Conservation (phyloP, 75 land plant genomes). For the Cryptomeria japonica region DNA sequence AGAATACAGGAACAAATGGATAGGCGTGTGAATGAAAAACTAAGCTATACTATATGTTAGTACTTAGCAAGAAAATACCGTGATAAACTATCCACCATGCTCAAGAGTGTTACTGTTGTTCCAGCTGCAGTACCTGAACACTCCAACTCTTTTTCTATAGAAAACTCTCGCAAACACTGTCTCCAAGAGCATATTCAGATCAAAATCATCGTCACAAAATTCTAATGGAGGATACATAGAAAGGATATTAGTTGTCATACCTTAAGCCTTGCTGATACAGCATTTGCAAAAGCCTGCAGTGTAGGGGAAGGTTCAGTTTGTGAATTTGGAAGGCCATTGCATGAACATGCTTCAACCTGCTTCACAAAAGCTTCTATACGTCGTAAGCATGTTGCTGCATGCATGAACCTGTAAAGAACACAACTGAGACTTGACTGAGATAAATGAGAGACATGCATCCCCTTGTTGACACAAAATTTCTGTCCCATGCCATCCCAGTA, state of each 20-base stretch:
- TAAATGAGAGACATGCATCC: slow-evolving; percentile 71
- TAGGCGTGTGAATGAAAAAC: neutral
- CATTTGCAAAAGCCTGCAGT: slow-evolving; percentile 77
- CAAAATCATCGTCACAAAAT: neutral
- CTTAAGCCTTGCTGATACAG: slow-evolving; percentile 67
- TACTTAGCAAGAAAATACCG: slow-evolving; percentile 37
- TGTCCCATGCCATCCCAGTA: slow-evolving; percentile 58
- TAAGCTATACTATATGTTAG: neutral
- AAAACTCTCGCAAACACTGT: slow-evolving; percentile 70
- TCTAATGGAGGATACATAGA: neutral
- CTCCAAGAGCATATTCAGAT: neutral
- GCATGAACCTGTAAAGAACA: slow-evolving; percentile 54
- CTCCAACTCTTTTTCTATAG: slow-evolving; percentile 67
- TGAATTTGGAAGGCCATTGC: slow-evolving; percentile 19
- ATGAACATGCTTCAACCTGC: slow-evolving; percentile 38
- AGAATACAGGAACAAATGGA: neutral
- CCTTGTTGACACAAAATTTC: slow-evolving; percentile 43
- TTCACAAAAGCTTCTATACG: slow-evolving; percentile 50
- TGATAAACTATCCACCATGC: slow-evolving; percentile 59
- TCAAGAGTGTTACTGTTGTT: slow-evolving; percentile 64
- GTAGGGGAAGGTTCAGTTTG: slow-evolving; percentile 49
- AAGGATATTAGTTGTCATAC: slow-evolving; percentile 28
- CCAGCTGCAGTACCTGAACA: slow-evolving; percentile 27
- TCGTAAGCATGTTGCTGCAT: slow-evolving; percentile 71
- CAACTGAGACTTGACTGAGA: slow-evolving; percentile 61